Percentiles rank a stretch among this genome's conserved stretches.
Conservation (phyloP, 2,329 filamentous ascomycete genomes). For the Chalara sp. region DNA sequence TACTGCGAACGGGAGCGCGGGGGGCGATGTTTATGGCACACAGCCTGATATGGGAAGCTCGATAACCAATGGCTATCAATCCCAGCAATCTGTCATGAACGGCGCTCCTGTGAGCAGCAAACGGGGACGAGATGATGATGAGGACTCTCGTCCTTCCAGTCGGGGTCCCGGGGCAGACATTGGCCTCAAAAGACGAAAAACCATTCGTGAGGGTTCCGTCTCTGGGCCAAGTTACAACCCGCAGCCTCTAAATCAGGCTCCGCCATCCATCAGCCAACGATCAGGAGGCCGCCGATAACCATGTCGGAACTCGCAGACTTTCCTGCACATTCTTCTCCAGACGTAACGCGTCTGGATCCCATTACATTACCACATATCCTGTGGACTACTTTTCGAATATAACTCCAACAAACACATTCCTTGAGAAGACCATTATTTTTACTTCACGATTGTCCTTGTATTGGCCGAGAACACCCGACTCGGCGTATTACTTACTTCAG, state of each 20-base stretch:
- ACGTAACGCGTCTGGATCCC: conserved; percentile 4
- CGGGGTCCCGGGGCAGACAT: conserved; percentile 43
- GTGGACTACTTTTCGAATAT: conserved; percentile 22
- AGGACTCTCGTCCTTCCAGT: conserved; percentile 52
- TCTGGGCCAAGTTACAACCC: conserved; percentile 43
- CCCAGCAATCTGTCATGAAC: conserved; percentile 59
- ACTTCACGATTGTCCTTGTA: conserved; percentile 31
- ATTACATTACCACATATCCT: conserved; percentile 11
- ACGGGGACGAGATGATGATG: conserved; percentile 38
- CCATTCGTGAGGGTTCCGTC: conserved; percentile 55
- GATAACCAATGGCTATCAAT: conserved; percentile 56
- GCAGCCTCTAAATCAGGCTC: conserved; percentile 36
- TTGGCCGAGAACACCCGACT: conserved; percentile 29
- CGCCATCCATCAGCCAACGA: conserved; percentile 36
- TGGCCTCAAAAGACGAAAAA: conserved; percentile 72
- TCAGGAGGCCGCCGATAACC: conserved; percentile 21
- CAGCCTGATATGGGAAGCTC: conserved; percentile 51
- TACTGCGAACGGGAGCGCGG: conserved; percentile 56
- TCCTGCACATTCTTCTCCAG: conserved; percentile 21
- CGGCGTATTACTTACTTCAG: conserved; percentile 30
- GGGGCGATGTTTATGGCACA: conserved; percentile 64
- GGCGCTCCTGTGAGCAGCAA: conserved; percentile 41
- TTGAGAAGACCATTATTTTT: conserved; percentile 21
- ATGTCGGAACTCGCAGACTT: conserved; percentile 10
- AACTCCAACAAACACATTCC: conserved; percentile 23